These are phyloP conservation scores for Lachnellula arida DNA, from an alignment of 2,329 filamentous ascomycete species.

Conservation along the genomic window DNA sequence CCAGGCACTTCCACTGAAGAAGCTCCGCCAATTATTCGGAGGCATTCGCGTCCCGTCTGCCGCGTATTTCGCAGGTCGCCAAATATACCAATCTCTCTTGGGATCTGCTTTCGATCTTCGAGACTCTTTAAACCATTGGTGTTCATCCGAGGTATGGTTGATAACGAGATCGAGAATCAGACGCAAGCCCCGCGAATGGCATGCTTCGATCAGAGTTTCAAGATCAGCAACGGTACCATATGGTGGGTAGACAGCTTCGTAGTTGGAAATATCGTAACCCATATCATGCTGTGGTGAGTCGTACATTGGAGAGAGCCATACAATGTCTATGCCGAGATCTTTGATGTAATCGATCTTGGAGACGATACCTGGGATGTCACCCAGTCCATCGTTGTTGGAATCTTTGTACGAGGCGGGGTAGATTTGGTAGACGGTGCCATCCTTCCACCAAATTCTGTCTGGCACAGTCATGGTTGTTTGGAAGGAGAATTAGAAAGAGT, in stretches of 20 bases:
- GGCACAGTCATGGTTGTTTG: conserved; percentile 10
- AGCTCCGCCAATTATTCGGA: conserved; percentile 69
- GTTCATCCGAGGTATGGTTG: conserved; percentile 71
- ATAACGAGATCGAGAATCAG: conserved; percentile 72
- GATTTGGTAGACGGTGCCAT: conserved; percentile 53
- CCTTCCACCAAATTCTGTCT: conserved; percentile 48
- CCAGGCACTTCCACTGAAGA: conserved; percentile 60
- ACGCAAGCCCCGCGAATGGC: conserved; percentile 60
- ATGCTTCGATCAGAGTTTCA: conserved; percentile 54
- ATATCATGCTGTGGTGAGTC: conserved; percentile 62
- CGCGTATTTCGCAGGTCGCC: conserved; percentile 52
- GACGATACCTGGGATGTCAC: conserved; percentile 57
- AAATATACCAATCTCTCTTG: conserved; percentile 62
- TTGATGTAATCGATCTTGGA: conserved; percentile 58
- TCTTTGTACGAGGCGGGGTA: conserved; percentile 55
- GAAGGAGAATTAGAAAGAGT: neutral
- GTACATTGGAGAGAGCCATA: conserved; percentile 65
- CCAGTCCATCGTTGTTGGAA: conserved; percentile 54
- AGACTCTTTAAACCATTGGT: conserved; percentile 59
- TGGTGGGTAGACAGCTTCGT: conserved; percentile 58
- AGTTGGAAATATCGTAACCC: conserved; percentile 67
- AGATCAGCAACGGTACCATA: conserved; percentile 66
- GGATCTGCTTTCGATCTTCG: conserved; percentile 44
- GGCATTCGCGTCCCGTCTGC: conserved; percentile 57
- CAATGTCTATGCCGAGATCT: conserved; percentile 54